Conservation (phyloP, 805 yeast genomes). For the Candida boleticola region DNA sequence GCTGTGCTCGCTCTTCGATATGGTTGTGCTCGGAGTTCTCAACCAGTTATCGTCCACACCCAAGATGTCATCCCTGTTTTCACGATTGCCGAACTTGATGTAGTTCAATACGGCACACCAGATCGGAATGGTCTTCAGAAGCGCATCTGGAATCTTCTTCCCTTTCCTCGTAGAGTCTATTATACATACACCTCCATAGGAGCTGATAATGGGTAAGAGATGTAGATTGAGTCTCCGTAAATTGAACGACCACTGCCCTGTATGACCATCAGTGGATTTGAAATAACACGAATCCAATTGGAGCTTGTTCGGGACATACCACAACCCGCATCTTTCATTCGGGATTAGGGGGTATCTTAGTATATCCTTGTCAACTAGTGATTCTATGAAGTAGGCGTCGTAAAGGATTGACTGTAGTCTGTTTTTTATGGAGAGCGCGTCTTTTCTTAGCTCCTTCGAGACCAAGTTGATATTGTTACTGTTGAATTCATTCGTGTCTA, state of each 20-base stretch:
- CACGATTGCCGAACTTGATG: constrained; percentile 44
- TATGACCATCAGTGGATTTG: constrained; percentile 92
- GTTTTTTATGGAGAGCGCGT: constrained; percentile 51
- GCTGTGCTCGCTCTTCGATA: constrained; percentile 55
- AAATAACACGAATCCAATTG: constrained; percentile 55
- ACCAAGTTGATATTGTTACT: constrained; percentile 16
- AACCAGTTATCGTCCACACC: constrained; percentile 11
- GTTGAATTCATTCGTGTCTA: neutral
- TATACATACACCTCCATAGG: constrained; percentile 50
- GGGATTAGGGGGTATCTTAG: constrained; percentile 50
- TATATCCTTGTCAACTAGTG: constrained; percentile 12
- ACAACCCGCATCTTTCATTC: constrained; percentile 82
- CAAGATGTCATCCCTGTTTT: constrained; percentile 8
- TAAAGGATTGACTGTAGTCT: constrained; percentile 69
- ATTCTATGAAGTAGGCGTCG: constrained; percentile 54
- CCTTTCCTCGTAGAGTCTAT: constrained; percentile 89
- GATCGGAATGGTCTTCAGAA: constrained; percentile 83
- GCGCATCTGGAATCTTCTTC: constrained; percentile 80
- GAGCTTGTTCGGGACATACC: constrained; percentile 63
- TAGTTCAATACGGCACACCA: constrained; percentile 83
- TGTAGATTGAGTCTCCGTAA: constrained; percentile 73
- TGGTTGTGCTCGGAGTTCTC: constrained; percentile 25
- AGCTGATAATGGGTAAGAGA: constrained; percentile 47
- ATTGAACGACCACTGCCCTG: constrained; percentile 76
- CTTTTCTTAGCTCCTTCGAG: constrained; percentile 47